Evolutionary conservation across 2,329 filamentous ascomycete species (phyloP), one percentile per base, ranked within the genome.

Genomic region (Fusarium drepaniforme): DNA sequence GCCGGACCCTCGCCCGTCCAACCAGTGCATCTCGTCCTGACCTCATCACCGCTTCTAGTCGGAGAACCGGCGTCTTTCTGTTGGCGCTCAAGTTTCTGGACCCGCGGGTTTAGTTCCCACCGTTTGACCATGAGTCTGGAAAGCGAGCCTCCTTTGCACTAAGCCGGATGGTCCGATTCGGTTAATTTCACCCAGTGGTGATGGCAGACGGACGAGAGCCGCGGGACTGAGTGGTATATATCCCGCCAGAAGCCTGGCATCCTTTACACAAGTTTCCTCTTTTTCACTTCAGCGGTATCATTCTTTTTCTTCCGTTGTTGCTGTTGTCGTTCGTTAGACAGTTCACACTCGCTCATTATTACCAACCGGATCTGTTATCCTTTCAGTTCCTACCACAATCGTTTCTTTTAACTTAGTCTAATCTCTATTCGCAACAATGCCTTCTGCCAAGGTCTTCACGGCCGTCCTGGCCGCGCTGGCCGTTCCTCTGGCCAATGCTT

Each of bases 371-470:
- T 53, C 60, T 63, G 44, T 16, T 49, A n/a, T 28, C 5, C 21
- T 13, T 58, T 58, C 38, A 44, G 53, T 49, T 56, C 69, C 60
- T 42, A 33, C 44, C 30, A 65, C 73, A 70, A 60, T 75, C 73
- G 63, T 71, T 75, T 59, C 42, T 15, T 49, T 30, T 61, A 30
- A 66, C 59, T 18, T 49, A 67, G 33, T 59, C 42, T 59, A 75
- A 70, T 73, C 62, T 11, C 11, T 38, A 38, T 46, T 46, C 30
- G 42, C 40, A 44, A 44, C n/a, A 44, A 75, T 75, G 73, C 66
- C 73, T 65, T 75, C 73, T 9, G 53, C 58, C 33, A 75, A 75
- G 70, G 72, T 75, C 66, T 73, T 75, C 51, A 62, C 73, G n/a
- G 73, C 73, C 64, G 49, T 75, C 44, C 25, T 75, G 62, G 73